Percentiles rank a stretch among this genome's conserved stretches.
Conservation (phyloP, 2,329 filamentous ascomycete species). For the Gaeumannomyces tritici region DNA sequence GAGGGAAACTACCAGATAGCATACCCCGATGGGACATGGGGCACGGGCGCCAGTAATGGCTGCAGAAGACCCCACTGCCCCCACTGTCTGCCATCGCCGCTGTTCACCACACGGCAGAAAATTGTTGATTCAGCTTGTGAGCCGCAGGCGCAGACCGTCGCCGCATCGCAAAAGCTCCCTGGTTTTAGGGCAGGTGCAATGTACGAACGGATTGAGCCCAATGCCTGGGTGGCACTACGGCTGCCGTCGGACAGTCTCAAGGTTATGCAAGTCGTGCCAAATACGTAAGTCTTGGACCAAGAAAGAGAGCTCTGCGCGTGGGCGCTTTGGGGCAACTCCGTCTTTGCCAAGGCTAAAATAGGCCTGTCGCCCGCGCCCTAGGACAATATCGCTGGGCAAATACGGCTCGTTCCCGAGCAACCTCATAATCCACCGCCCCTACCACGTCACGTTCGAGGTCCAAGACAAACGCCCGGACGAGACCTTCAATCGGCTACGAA, state of each 20-base stretch:
- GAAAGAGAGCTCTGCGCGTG: neutral
- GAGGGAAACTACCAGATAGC: too few species aligned
- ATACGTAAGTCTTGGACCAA: constrained; percentile 38
- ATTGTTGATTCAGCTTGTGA: neutral
- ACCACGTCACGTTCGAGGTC: constrained; percentile 84
- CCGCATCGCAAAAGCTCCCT: neutral
- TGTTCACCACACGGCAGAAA: neutral
- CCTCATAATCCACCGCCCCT: constrained; percentile 82
- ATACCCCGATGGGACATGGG: too few species aligned
- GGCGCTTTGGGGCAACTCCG: neutral
- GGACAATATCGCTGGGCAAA: constrained; percentile 82
- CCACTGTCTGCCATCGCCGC: too few species aligned
- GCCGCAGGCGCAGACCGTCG: neutral
- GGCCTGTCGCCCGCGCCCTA: constrained; percentile 25
- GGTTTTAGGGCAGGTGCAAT: constrained; percentile 4
- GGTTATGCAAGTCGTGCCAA: constrained; percentile 47
- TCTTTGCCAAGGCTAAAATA: constrained; percentile 3
- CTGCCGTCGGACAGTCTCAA: constrained; percentile 49
- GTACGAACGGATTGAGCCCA: constrained; percentile 35
- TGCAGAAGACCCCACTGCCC: too few species aligned
- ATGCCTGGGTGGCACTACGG: constrained; percentile 50
- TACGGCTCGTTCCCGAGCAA: constrained; percentile 88
- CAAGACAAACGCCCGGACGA: constrained; percentile 59
- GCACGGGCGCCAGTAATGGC: too few species aligned
- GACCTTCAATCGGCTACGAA: constrained; percentile 58